Evolutionary conservation across 768 basidiomycete genomes (phyloP), one percentile per base, ranked within the genome.

Genomic region (Leccinum subgranulosum): DNA sequence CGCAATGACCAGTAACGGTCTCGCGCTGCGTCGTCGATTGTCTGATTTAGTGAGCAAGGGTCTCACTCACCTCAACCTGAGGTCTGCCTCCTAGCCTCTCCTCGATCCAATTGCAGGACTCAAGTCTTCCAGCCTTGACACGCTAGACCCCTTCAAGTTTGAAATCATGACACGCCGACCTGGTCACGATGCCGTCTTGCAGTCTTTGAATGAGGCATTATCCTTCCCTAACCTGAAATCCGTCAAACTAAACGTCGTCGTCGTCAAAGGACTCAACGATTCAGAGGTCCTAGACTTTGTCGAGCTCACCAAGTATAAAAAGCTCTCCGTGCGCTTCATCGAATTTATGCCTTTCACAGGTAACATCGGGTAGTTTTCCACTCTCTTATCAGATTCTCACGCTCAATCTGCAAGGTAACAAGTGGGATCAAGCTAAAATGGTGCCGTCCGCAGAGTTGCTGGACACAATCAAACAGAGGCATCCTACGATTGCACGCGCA

Each of bases 331-430:
- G 41, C 83, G 94, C 36, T 93, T 95, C 70, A 95, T 94, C 57
- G 92, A 94, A 71, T 95, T 90, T 68, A 95, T 96, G 94, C 92
- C 93, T 11, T 96, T 96, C 70, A 88, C 85, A 63, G 93, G 88
- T 89, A 61, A 60, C 72, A 66, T 3, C 39, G 3, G 57, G 43
- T 45, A 33, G 11, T 52, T 49, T n/a, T 31, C 28, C 3, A 1
- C 59, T 46, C 50, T 23, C 41, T 56, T 56, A 19, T 52, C 61
- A 19, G 65, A 21, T 21, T n/a, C 3, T 11, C 36, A 6, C 14
- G 25, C 52, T 57, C 17, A 49, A 46, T 50, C 6, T 39, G 47
- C 17, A 60, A 92, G 91, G 92, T 29, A 95, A 95, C 63, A 84
- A 87, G 67, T 95, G 93, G 93, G 81, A 89, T 67, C 83, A 83